A percentile compares a stretch with the other conserved stretches of the same genome.
Conservation (phyloP, 306 rosid species). For the cucumber (Cucumis sativus) region Cucumber_9930_V3 NC_026657.2:22531001-22531500, state of each 20-base stretch:
- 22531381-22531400: slow-evolving; percentile 25
- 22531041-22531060: not conserved
- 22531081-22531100: not conserved
- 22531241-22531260: not conserved
- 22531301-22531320: not conserved
- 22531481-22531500: not conserved
- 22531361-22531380: not conserved
- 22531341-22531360: slow-evolving; percentile 2
- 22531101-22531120: not conserved
- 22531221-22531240: not conserved
- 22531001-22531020: too few relatives aligned
- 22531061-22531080: not conserved
- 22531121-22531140: not conserved
- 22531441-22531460: slow-evolving; percentile 5
- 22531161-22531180: not conserved
- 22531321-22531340: not conserved
- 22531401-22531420: slow-evolving; percentile 28
- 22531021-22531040: not conserved
- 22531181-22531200: not conserved
- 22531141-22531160: not conserved
- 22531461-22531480: not conserved
- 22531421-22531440: slow-evolving; percentile 54
- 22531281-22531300: not conserved
- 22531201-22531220: not conserved
- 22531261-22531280: slow-evolving; percentile 1